Percentiles rank a stretch among this genome's conserved stretches.
Evolutionary conservation across 352 stramenopile species (phyloP).

Genomic region (Phytophthora sansomeana): DNA sequence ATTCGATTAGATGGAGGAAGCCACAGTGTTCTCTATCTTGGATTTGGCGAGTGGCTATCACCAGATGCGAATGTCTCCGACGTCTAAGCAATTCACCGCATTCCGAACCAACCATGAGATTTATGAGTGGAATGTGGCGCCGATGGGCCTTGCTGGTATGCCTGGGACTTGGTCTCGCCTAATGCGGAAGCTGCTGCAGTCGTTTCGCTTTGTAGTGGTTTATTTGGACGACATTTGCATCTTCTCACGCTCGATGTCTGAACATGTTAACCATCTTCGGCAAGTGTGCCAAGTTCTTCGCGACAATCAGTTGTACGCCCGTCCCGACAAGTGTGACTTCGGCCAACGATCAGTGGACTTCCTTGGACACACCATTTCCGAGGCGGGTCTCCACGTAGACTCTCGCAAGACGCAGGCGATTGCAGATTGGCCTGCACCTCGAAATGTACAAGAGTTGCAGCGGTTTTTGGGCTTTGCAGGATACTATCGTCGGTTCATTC

Average conservation of each 20-base stretch:
- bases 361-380: slow-evolving; percentile 32
- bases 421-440: slow-evolving; percentile 10
- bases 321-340: slow-evolving; percentile 35
- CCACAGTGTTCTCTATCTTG: not conserved
- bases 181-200: not conserved
- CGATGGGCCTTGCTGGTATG: not conserved
- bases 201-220: not conserved
- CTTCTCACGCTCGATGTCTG: not conserved
- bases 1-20: slow-evolving; percentile 14
- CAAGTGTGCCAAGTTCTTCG: slow-evolving; percentile 30
- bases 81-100: not conserved
- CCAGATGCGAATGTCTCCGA: not conserved
- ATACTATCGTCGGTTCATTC: slow-evolving; percentile 38
- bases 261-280: not conserved
- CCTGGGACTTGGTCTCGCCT: not conserved
- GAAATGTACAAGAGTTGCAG: slow-evolving; percentile 19
- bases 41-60: not conserved
- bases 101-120: not conserved
- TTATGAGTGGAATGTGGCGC: not conserved
- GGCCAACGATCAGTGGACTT: slow-evolving; percentile 27
- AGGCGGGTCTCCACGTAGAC: slow-evolving; percentile 23
- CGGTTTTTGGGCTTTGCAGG: slow-evolving; percentile 34
- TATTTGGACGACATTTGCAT: not conserved
- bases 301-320: too few species aligned
- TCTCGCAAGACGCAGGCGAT: slow-evolving; percentile 29